A percentile compares a stretch with the other conserved stretches of the same genome.
Conservation (phyloP, 768 basidiomycete species). For the Trametes villosa region DNA sequence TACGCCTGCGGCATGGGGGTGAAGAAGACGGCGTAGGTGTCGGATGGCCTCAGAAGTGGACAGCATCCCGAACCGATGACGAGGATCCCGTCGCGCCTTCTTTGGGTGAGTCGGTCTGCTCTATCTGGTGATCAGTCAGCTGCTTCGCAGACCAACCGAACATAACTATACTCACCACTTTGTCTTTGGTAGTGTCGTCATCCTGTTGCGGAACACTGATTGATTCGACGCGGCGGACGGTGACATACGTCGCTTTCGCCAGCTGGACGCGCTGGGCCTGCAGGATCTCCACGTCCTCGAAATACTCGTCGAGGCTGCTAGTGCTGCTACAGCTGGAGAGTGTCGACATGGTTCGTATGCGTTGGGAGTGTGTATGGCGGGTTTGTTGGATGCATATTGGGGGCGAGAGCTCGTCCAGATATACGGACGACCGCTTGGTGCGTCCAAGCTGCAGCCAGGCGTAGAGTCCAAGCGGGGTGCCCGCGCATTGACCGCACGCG, state of each 20-base stretch:
- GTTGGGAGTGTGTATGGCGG: background rate
- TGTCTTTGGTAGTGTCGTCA: background rate
- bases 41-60: background rate
- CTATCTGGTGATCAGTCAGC: slow-evolving; percentile 5
- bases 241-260: slow-evolving; percentile 6
- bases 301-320: background rate
- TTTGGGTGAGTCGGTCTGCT: no score
- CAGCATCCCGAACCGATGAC: background rate
- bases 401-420: background rate
- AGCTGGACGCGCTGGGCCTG: slow-evolving; percentile 1
- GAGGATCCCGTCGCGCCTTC: background rate
- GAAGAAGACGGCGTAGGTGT: background rate
- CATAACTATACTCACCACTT: background rate
- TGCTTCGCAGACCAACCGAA: background rate
- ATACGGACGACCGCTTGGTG: background rate
- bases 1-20: background rate
- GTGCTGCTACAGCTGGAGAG: background rate
- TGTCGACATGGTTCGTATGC: background rate
- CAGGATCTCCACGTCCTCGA: slow-evolving; percentile 2
- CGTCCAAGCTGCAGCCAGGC: slow-evolving; percentile 2
- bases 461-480: background rate
- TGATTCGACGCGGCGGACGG: background rate
- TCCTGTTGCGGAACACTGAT: no score
- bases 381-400: background rate
- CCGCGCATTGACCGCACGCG: background rate